Base-by-base conservation (phyloP, 108 stramenopile genomes). In the Epipyxis sp. region DNA sequence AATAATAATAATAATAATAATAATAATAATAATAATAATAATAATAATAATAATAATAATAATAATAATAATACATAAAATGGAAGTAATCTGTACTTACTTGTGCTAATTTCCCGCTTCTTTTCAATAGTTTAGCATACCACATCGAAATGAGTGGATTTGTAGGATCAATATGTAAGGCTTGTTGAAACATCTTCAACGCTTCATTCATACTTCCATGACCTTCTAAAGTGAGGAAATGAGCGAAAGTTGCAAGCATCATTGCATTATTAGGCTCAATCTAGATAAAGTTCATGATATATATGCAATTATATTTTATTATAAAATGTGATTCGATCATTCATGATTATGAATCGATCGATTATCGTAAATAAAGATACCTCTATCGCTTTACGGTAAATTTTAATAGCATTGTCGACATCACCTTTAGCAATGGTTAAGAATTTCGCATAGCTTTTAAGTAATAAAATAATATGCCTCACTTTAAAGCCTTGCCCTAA, bases 191-290 rank as follows among this genome's bases (percentile, higher is more conserved):
- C 3, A 74, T 13, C 6, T 13, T 42, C 25, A 57, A 37, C 46
- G 3, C 34, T 10, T 13, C 71, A 42, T 25, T 37, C 10, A 3
- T 27, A 13, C 34, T 74, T 32, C 10, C 6, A 27, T 13, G 10
- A 54, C 10, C 34, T 27, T 6, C 32, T 42, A 43, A 37, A 10
- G 6, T 25, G 6, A 74, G 35, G 34, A 74, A 57, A 39, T 74
- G 71, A 27, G 71, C 71, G 6, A 6, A 35, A 27, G 25, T 27
- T 42, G 46, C 71, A 37, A 74, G 13, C 40, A 27, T 6, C 34
- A 32, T 42, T 37, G 71, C 71, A 74, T 74, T 10, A 6, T 74
- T 32, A 54, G 71, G 71, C 10, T n/a, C n/a, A n/a, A n/a, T n/a
- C n/a, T n/a, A n/a, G n/a, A n/a, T n/a, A n/a, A n/a, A n/a, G n/a